Evolutionary conservation across 1,284 basidiomycete species (phyloP).

Genomic region (Rhodotorula mucilaginosa): DNA sequence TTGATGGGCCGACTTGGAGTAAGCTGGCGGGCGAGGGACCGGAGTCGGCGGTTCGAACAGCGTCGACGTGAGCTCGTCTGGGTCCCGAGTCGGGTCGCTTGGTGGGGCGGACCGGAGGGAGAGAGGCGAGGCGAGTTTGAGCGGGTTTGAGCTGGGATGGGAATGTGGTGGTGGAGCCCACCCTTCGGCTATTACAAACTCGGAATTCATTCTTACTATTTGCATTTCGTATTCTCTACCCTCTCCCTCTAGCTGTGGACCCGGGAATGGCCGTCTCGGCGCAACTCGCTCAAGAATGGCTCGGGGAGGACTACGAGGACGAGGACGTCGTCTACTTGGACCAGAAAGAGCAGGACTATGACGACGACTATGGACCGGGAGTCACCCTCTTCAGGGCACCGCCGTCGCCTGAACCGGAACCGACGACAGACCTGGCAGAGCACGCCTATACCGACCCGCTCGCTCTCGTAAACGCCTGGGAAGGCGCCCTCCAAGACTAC

Average conservation of each 20-base stretch:
- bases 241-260: background rate
- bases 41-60: too few species aligned
- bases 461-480: constrained; percentile 36
- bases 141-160: too few species aligned
- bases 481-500: constrained; percentile 30
- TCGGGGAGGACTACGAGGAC: background rate
- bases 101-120: too few species aligned
- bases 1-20: too few species aligned
- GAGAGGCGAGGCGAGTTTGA: too few species aligned
- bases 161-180: too few species aligned
- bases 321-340: constrained; percentile 4
- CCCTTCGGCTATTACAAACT: too few species aligned
- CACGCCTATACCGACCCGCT: constrained; percentile 28
- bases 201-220: too few species aligned
- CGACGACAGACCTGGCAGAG: constrained; percentile 14
- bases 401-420: background rate
- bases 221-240: too few species aligned
- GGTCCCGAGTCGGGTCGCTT: too few species aligned
- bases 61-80: too few species aligned
- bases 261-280: background rate
- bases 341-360: background rate
- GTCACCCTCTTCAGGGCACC: background rate
- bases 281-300: constrained; percentile 1
- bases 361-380: constrained; percentile 10
- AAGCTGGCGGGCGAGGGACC: too few species aligned